These are phyloP conservation scores for Colletotrichum gigasporum DNA, from an alignment of 2,329 filamentous ascomycete species.

Conservation along the genomic window DNA sequence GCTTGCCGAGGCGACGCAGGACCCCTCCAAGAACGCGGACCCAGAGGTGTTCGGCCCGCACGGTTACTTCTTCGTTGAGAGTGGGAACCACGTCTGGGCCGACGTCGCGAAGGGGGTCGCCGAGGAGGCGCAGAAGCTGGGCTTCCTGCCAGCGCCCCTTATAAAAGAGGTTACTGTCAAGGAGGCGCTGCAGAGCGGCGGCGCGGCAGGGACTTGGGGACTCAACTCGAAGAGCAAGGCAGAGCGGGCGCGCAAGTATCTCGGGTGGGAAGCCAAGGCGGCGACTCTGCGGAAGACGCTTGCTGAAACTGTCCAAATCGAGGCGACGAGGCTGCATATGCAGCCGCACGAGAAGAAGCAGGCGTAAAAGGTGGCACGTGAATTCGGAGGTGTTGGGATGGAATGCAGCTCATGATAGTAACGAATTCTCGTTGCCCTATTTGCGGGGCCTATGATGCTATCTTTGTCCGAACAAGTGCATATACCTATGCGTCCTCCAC, in stretches of 20 bases:
- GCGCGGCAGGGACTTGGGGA: constrained; percentile 42
- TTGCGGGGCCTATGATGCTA: background rate
- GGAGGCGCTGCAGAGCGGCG: constrained; percentile 39
- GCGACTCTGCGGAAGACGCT: constrained; percentile 49
- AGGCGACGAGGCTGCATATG: constrained; percentile 50
- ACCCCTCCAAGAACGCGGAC: constrained; percentile 62
- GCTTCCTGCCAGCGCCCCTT: constrained; percentile 39
- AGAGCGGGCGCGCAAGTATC: constrained; percentile 53
- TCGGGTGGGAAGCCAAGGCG: constrained; percentile 55
- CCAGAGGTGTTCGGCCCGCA: constrained; percentile 70
- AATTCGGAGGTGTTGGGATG: too few species aligned
- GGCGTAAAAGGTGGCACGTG: too few species aligned
- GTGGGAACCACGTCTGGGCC: constrained; percentile 70
- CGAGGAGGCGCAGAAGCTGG: constrained; percentile 59
- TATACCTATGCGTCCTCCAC: background rate
- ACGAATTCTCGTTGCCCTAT: background rate
- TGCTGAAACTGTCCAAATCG: constrained; percentile 44
- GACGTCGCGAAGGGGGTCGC: constrained; percentile 66
- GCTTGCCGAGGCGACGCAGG: constrained; percentile 61
- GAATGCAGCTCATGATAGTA: too few species aligned
- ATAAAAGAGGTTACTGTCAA: constrained; percentile 40
- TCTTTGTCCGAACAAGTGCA: background rate
- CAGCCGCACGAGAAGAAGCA: constrained; percentile 38
- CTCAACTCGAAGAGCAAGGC: constrained; percentile 55
- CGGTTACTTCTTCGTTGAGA: constrained; percentile 75